Conservation (phyloP, 768 basidiomycete genomes). For the Galerina sulciceps region DNA sequence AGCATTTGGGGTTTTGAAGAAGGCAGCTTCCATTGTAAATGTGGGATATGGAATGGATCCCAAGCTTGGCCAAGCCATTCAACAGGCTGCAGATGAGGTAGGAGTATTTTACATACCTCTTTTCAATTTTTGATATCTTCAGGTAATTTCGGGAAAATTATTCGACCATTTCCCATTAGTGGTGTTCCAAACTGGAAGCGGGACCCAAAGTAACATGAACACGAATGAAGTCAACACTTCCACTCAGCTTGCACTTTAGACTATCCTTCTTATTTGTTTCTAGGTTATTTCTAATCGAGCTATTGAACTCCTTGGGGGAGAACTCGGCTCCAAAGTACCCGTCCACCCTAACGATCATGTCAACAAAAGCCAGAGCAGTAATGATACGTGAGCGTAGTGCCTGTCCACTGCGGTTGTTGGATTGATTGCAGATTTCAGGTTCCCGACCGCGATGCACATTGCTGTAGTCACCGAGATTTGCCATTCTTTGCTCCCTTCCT, state of each 20-base stretch:
- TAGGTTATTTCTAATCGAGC: slow-evolving; percentile 98
- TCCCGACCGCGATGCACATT: slow-evolving; percentile 99
- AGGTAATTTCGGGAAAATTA: slow-evolving; percentile 97
- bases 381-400: slow-evolving; percentile 79
- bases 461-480: slow-evolving; percentile 91
- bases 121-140: slow-evolving; percentile 6
- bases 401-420: not conserved
- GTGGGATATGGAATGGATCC: slow-evolving; percentile 88
- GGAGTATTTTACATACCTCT: slow-evolving; percentile 20
- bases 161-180: slow-evolving; percentile 97
- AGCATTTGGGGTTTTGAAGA: slow-evolving; percentile 97
- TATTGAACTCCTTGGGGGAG: slow-evolving; percentile 94
- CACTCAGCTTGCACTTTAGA: not conserved
- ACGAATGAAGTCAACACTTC: slow-evolving; percentile 77
- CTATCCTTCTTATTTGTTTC: not conserved
- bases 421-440: slow-evolving; percentile 50
- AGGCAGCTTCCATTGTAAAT: slow-evolving; percentile 93
- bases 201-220: slow-evolving; percentile 99
- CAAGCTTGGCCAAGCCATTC: slow-evolving; percentile 86
- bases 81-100: slow-evolving; percentile 93
- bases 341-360: slow-evolving; percentile 99
- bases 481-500: slow-evolving; percentile 79
- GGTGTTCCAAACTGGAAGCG: slow-evolving; percentile 98
- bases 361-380: slow-evolving; percentile 98
- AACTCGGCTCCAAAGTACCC: slow-evolving; percentile 94